Conservation (phyloP, 306 rosid species). For the Rubus parviflorus region DNA sequence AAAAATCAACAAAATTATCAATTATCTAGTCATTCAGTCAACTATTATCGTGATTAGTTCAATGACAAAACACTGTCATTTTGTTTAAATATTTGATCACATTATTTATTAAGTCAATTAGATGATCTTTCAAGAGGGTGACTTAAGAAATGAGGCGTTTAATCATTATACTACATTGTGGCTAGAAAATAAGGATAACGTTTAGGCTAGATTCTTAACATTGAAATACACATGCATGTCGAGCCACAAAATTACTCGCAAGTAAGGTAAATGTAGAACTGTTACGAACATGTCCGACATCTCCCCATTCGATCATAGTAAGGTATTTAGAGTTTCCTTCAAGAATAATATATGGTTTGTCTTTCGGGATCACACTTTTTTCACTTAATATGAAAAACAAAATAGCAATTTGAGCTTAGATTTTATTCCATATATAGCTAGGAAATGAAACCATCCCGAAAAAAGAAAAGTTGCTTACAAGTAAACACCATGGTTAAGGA, state of each 20-base stretch:
- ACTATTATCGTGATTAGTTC: too few relatives aligned
- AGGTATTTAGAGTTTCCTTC: neutral
- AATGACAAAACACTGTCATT: too few relatives aligned
- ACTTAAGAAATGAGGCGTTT: too few relatives aligned
- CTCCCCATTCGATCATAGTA: slow-evolving; percentile 1
- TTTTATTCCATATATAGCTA: too few relatives aligned
- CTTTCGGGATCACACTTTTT: neutral
- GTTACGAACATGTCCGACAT: neutral
- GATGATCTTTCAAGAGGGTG: too few relatives aligned
- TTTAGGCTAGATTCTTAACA: neutral
- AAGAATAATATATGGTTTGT: slow-evolving; percentile 3
- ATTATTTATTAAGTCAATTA: too few relatives aligned
- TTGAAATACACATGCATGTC: neutral
- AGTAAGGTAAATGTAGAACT: slow-evolving; percentile 1
- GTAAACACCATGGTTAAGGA: slow-evolving; percentile 24
- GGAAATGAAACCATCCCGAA: neutral
- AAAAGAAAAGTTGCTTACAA: neutral
- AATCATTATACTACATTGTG: too few relatives aligned
- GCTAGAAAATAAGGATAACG: too few relatives aligned
- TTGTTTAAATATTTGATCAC: too few relatives aligned
- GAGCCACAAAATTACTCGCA: neutral
- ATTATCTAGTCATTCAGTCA: too few relatives aligned
- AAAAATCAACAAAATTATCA: too few relatives aligned
- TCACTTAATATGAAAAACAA: slow-evolving; percentile 5
- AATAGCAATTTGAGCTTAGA: neutral